Conservation (phyloP, 345 rosid genomes). For the Eucalyptus rudis region DNA sequence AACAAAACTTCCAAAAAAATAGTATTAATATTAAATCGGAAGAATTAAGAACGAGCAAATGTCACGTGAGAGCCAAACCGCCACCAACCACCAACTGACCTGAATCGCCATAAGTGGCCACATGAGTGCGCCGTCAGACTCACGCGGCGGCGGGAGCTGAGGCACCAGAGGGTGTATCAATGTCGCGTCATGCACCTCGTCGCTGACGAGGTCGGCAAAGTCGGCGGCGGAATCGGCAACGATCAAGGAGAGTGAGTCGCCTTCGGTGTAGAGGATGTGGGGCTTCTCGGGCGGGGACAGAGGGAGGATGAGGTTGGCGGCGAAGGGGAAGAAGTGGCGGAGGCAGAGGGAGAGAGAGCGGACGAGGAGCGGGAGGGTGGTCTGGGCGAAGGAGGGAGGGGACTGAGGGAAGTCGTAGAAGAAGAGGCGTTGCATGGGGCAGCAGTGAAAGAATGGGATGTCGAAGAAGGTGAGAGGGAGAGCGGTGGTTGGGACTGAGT, state of each 20-base stretch:
- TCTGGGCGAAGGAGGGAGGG: slow-evolving; percentile 3
- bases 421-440: slow-evolving; percentile 10
- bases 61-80: not conserved
- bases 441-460: slow-evolving; percentile 1
- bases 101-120: slow-evolving; percentile 15
- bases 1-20: not conserved
- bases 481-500: slow-evolving; percentile 6
- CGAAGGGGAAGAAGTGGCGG: slow-evolving; percentile 30
- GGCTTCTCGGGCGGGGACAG: slow-evolving; percentile 5
- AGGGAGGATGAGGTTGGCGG: slow-evolving; percentile 6
- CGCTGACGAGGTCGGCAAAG: not conserved
- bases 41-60: not conserved
- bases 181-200: not conserved
- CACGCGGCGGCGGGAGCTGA: not conserved
- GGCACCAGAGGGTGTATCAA: slow-evolving; percentile 13
- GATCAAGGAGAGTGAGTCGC: slow-evolving; percentile 1
- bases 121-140: not conserved
- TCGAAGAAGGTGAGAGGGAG: slow-evolving; percentile 32
- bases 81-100: not conserved
- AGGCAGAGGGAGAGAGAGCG: slow-evolving; percentile 35
- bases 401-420: slow-evolving; percentile 21
- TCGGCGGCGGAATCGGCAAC: slow-evolving; percentile 11
- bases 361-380: slow-evolving; percentile 23
- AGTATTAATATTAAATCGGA: rapidly evolving
- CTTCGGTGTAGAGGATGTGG: not conserved